These are phyloP conservation scores for Phytopythium kandeliae DNA, from an alignment of 352 stramenopile species.

Conservation along the genomic window DNA sequence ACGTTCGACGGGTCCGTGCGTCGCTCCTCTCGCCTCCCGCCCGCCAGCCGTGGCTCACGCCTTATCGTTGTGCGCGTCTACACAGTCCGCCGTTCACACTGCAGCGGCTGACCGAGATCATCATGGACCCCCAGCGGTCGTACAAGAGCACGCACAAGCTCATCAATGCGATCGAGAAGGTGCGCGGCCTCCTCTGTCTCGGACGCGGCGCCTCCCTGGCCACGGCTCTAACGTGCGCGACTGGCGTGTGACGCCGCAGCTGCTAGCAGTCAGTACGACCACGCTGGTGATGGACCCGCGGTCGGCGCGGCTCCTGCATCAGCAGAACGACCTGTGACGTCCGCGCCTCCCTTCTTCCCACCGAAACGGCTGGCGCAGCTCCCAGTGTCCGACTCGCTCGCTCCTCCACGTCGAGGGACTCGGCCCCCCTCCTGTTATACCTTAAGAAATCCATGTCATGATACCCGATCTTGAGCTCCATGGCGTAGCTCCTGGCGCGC, in stretches of 20 bases:
- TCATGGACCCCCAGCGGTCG: conserved; percentile 54
- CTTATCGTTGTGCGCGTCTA: not conserved
- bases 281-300: conserved; percentile 59
- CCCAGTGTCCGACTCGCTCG: conserved; percentile 18
- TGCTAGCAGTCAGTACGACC: conserved; percentile 64
- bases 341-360: conserved; percentile 15
- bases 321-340: conserved; percentile 24
- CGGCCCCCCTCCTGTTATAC: too few relatives aligned
- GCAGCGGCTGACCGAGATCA: conserved; percentile 74
- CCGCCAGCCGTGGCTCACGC: not conserved
- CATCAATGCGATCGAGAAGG: conserved; percentile 80
- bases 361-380: conserved; percentile 7
- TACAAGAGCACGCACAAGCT: conserved; percentile 80
- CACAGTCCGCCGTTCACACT: conserved; percentile 78
- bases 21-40: not conserved
- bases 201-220: not conserved
- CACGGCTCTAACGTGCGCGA: not conserved
- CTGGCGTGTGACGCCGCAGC: conserved; percentile 9
- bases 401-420: conserved; percentile 14
- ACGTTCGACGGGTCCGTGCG: conserved; percentile 46
- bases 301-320: conserved; percentile 15
- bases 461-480: too few relatives aligned
- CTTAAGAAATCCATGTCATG: too few relatives aligned
- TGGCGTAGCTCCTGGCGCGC: too few relatives aligned
- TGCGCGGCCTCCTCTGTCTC: too few relatives aligned